phyloP scores from a whole-genome alignment of 2,329 filamentous ascomycete genomes.

The Botrytis medusae region DNA sequence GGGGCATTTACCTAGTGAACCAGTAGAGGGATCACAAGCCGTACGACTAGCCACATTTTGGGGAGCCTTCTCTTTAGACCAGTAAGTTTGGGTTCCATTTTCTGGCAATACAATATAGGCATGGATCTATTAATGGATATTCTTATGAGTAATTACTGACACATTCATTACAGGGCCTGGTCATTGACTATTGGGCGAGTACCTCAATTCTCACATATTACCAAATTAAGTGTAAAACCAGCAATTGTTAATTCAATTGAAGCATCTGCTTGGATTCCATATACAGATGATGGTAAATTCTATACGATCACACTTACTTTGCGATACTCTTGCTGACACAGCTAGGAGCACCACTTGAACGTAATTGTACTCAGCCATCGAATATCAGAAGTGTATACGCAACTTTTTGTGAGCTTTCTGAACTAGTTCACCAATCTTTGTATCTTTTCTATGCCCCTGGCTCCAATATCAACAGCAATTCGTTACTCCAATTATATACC shows the following conservation, averaged over 20 bases:
- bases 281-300: slow-evolving; percentile 38
- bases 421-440: slow-evolving; percentile 65
- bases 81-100: slow-evolving; percentile 56
- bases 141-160: slow-evolving; percentile 1
- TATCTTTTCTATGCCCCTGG: slow-evolving; percentile 68
- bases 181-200: slow-evolving; percentile 63
- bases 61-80: slow-evolving; percentile 48
- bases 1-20: slow-evolving; percentile 22
- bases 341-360: slow-evolving; percentile 48
- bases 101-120: slow-evolving; percentile 44
- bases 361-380: slow-evolving; percentile 62
- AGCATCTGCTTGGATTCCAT: slow-evolving; percentile 51
- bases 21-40: slow-evolving; percentile 44
- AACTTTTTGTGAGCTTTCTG: slow-evolving; percentile 70
- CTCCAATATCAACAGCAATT: slow-evolving; percentile 61
- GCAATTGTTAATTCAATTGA: slow-evolving; percentile 61
- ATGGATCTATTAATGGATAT: background rate
- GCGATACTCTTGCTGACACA: background rate
- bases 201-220: slow-evolving; percentile 59
- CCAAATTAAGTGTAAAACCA: slow-evolving; percentile 58
- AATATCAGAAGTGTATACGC: slow-evolving; percentile 68
- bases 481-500: slow-evolving; percentile 63
- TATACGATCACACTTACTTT: background rate
- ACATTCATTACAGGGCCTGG: slow-evolving; percentile 54
- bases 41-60: slow-evolving; percentile 52